These are phyloP conservation scores for Plasmodium malariae DNA, from an alignment of 169 alveolate genomes.

Conservation along the genomic window DNA sequence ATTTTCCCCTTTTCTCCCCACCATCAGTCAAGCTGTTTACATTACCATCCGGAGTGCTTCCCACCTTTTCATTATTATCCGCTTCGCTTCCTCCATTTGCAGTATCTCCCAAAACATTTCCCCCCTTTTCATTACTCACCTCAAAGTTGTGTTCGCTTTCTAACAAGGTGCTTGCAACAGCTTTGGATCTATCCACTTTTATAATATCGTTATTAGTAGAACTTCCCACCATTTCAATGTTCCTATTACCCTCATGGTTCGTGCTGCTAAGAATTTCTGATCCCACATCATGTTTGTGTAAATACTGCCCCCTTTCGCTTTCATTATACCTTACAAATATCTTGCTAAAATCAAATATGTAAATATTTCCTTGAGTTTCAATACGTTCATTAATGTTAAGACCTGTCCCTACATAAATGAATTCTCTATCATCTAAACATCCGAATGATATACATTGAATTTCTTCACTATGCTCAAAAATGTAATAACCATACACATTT, in stretches of 20 bases:
- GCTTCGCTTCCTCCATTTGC: too few relatives aligned
- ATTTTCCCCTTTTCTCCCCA: slow-evolving; percentile 7
- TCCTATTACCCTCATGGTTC: background rate
- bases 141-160: too few relatives aligned
- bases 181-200: too few relatives aligned
- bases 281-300: too few relatives aligned
- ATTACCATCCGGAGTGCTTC: background rate
- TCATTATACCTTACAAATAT: slow-evolving; percentile 11
- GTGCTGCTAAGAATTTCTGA: background rate
- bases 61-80: too few relatives aligned
- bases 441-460: slow-evolving; percentile 47
- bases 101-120: too few relatives aligned
- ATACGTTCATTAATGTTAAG: slow-evolving; percentile 43
- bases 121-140: too few relatives aligned
- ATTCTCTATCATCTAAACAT: slow-evolving; percentile 24
- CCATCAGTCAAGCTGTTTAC: background rate
- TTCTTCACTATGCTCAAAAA: slow-evolving; percentile 63
- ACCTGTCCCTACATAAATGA: slow-evolving; percentile 34
- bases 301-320: too few relatives aligned
- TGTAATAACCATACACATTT: slow-evolving; percentile 32
- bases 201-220: too few relatives aligned
- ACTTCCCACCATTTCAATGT: background rate
- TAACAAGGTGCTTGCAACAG: too few relatives aligned
- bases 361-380: slow-evolving; percentile 66
- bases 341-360: slow-evolving; percentile 25